Evolutionary conservation across 768 basidiomycete genomes (phyloP), one percentile per base, ranked within the genome.

Genomic region (Thelephora aurantiotincta): DNA sequence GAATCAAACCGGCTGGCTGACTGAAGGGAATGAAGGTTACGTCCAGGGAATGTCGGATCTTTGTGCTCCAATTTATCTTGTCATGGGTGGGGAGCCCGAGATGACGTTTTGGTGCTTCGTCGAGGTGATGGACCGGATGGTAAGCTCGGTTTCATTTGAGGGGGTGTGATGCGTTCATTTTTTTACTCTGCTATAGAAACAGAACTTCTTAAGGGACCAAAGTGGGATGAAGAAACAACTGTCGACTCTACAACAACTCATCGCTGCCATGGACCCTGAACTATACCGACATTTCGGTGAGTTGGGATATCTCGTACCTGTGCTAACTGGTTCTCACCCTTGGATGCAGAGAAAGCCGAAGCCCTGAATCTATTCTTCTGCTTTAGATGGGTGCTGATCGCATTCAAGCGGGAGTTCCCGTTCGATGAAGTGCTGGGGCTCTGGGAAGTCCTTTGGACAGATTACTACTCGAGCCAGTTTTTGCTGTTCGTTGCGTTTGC

Each of bases 31-130:
- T 47, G 48, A 51, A 83, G 91, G 93, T 23, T 97, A 98, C 61
- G 96, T 98, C 4, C 96, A 98, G 63, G 96, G 96, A 30, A 98
- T 98, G 96, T 91, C 88, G 2, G 96, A 99, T 63, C 74, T 99
- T 12, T 87, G 88, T 55, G 83, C 89, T 3, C 96, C 96, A 11
- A 65, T 98, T 5, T 98, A 97, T 58, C 82, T 98, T 20, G 87
- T 92, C 13, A 81, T 88, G 75, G 80, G 74, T 46, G 86, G 79
- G 6, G 83, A 96, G 52, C 92, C 94, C 57, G 85, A 83, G 46
- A 64, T 89, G 65, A 89, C 88, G 1, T 98, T 97, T 65, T 97
- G 93, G 92, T 91, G 90, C 58, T 91, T 99, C 58, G 91, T 87
- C 18, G 77, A 83, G 53, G 77, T 93, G 52, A 98, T 99, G 96